Conservation (phyloP, 2,329 filamentous ascomycete genomes). For the Monilinia aucupariae region DNA sequence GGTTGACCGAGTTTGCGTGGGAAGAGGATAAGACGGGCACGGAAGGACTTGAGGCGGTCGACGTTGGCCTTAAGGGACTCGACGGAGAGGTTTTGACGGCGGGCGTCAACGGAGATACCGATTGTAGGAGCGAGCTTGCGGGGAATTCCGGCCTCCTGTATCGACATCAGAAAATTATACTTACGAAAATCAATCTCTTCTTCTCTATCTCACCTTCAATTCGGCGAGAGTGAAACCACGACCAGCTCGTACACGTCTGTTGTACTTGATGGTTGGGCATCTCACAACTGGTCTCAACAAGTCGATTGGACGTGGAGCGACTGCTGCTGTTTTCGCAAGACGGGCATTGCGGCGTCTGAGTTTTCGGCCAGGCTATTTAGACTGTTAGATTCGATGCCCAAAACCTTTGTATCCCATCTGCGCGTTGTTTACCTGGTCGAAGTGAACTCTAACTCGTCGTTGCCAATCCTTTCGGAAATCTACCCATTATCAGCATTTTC, state of each 20-base stretch:
- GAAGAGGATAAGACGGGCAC: constrained; percentile 93
- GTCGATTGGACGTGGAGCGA: constrained; percentile 96
- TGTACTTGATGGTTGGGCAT: constrained; percentile 98
- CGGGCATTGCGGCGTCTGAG: constrained; percentile 84
- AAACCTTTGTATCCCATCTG: constrained; percentile 21
- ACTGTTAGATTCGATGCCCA: constrained; percentile 33
- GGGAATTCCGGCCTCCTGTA: constrained; percentile 91
- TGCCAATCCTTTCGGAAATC: constrained; percentile 99
- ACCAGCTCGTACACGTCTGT: constrained; percentile 92
- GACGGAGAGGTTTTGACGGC: constrained; percentile 95
- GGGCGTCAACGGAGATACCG: constrained; percentile 93
- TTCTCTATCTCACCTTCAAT: constrained; percentile 72
- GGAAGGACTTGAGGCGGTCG: constrained; percentile 96
- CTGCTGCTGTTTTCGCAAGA: constrained; percentile 87
- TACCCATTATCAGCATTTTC: constrained; percentile 41
- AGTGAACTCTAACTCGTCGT: constrained; percentile 97
- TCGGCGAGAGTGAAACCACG: constrained; percentile 97
- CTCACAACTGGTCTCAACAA: constrained; percentile 92
- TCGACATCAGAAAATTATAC: constrained; percentile 23
- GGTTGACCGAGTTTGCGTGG: constrained; percentile 88
- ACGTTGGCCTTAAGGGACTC: constrained; percentile 94
- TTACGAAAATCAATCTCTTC: background rate
- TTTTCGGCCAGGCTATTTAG: constrained; percentile 85
- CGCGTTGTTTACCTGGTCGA: constrained; percentile 80
- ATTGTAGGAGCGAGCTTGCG: constrained; percentile 91